A percentile compares a stretch with the other conserved stretches of the same genome.
Conservation (phyloP, 1,284 basidiomycete genomes). For the Wolfiporia cocos region DNA sequence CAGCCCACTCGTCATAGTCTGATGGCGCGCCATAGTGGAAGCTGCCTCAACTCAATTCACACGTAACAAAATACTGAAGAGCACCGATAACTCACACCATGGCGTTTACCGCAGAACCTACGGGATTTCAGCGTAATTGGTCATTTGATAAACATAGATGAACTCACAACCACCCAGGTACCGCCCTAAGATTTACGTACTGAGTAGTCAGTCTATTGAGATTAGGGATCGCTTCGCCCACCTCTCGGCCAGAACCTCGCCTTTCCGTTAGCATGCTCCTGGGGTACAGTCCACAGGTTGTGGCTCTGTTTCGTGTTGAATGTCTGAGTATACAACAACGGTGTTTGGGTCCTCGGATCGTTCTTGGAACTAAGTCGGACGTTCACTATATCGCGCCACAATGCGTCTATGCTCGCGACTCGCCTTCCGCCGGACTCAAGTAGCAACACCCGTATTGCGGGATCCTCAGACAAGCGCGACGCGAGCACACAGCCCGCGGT, state of each 20-base stretch:
- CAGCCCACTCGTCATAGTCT: slow-evolving; percentile 66
- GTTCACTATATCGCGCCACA: no score
- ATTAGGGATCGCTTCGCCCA: slow-evolving; percentile 21
- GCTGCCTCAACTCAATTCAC: slow-evolving; percentile 27
- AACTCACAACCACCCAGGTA: slow-evolving; percentile 66
- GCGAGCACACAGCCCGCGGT: slow-evolving; percentile 68
- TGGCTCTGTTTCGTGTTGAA: slow-evolving; percentile 43
- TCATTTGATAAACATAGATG: no score
- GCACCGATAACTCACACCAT: slow-evolving; percentile 45
- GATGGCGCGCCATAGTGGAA: slow-evolving; percentile 63
- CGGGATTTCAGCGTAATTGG: no score
- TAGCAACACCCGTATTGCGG: slow-evolving; percentile 48
- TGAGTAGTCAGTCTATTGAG: background rate
- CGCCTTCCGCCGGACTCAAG: slow-evolving; percentile 66
- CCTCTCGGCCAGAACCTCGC: slow-evolving; percentile 58
- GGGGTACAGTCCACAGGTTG: slow-evolving; percentile 48
- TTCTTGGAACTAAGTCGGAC: slow-evolving; percentile 18
- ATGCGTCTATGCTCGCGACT: slow-evolving; percentile 6
- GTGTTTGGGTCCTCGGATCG: slow-evolving; percentile 17
- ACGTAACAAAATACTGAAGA: background rate
- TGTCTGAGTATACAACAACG: slow-evolving; percentile 23
- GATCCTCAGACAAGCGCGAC: slow-evolving; percentile 55
- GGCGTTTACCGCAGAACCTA: slow-evolving; percentile 63
- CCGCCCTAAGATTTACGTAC: slow-evolving; percentile 36
- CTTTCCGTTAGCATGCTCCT: slow-evolving; percentile 38